phyloP scores from a whole-genome alignment of 257 asterid species.

The Gynochthodes officinalis region DNA sequence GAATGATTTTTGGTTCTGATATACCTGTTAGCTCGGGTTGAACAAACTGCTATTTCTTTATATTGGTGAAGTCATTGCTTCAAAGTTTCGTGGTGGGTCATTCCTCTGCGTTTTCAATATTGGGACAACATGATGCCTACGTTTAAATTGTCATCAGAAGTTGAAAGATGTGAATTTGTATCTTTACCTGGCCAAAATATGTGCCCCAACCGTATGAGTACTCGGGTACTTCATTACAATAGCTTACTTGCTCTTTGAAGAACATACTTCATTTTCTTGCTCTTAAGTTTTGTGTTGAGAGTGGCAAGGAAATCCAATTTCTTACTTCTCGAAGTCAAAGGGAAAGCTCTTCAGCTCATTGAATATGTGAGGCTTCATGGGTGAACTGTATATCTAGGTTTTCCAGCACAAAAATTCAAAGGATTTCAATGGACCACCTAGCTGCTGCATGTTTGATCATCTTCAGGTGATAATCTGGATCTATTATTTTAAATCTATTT shows the following conservation, averaged over 20 bases:
- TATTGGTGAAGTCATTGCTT: constrained; percentile 17
- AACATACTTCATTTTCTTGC: background rate
- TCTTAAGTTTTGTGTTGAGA: background rate
- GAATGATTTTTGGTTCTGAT: constrained; percentile 39
- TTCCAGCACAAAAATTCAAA: background rate
- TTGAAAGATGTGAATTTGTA: background rate
- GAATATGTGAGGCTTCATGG: constrained; percentile 9
- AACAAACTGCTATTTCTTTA: constrained; percentile 9
- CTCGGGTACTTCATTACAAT: background rate
- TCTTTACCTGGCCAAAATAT: constrained; percentile 1
- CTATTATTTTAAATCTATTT: background rate
- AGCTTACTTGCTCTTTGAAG: background rate
- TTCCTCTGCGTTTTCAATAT: constrained; percentile 1
- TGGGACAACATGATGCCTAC: constrained; percentile 3
- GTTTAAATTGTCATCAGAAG: constrained; percentile 9
- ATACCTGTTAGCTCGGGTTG: constrained; percentile 22
- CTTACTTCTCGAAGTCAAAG: background rate
- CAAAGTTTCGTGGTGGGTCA: constrained; percentile 4
- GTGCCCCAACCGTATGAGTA: background rate
- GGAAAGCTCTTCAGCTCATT: background rate
- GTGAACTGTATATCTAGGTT: background rate
- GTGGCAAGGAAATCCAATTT: background rate
- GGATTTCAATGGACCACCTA: background rate
- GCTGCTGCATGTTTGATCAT: constrained; percentile 1
- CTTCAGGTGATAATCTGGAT: constrained; percentile 19